Evolutionary conservation across 805 yeast genomes (phyloP).

Genomic region (Teunomyces stri): DNA sequence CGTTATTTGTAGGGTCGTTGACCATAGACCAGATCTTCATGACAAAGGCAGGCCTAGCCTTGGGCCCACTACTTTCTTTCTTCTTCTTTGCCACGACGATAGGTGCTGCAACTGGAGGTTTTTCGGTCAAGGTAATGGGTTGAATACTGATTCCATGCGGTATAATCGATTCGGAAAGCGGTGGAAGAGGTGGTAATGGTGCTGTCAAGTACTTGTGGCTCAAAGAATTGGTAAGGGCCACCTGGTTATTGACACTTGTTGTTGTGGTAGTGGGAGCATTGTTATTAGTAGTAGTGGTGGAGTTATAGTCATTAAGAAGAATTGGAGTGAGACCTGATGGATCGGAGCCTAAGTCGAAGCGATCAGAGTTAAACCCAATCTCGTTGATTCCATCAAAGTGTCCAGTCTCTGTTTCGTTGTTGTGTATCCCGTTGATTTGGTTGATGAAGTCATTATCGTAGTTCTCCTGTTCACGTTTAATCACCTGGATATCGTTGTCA

Average conservation of each 20-base stretch:
- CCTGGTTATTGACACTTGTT: constrained; percentile 3
- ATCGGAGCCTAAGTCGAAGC: neutral
- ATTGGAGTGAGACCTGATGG: constrained; percentile 4
- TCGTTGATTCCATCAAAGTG: neutral
- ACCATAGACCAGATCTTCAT: constrained; percentile 95
- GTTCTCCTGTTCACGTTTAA: constrained; percentile 14
- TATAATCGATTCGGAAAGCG: constrained; percentile 29
- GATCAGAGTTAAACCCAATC: neutral
- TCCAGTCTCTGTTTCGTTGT: neutral
- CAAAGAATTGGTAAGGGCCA: constrained; percentile 3
- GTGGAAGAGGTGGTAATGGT: constrained; percentile 26
- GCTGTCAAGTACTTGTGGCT: constrained; percentile 10
- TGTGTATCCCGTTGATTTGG: neutral
- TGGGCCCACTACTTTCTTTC: constrained; percentile 38
- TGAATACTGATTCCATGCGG: constrained; percentile 21
- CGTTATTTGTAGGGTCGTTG: constrained; percentile 68
- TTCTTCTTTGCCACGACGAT: constrained; percentile 19
- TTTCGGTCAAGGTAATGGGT: constrained; percentile 8
- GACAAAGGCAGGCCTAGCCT: constrained; percentile 83
- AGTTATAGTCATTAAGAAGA: constrained; percentile 1
- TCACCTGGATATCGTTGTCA: constrained; percentile 22
- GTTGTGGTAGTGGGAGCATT: constrained; percentile 1
- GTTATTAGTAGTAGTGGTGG: neutral
- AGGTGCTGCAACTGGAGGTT: neutral
- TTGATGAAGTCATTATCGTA: constrained; percentile 8